Percentiles rank a stretch among this genome's conserved stretches.
Evolutionary conservation across 495 filamentous ascomycete species (phyloP).

Genomic region (Annulohypoxylon moriforme): DNA sequence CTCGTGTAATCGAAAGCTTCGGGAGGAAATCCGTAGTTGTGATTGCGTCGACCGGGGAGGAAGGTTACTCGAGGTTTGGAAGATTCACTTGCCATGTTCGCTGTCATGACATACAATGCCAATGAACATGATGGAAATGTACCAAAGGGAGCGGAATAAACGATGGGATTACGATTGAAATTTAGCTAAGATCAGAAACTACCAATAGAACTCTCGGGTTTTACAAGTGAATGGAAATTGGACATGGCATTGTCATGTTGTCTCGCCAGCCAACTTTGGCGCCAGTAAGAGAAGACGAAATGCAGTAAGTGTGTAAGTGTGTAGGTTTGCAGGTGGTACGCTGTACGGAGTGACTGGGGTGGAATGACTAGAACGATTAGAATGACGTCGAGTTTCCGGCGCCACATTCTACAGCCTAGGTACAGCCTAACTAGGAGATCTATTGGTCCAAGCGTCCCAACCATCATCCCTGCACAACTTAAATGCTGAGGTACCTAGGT

Average conservation of each 20-base stretch:
- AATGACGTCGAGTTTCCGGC: constrained; percentile 31
- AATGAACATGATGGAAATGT: constrained; percentile 30
- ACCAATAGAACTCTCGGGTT: neutral
- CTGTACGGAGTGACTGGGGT: neutral
- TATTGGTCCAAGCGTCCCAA: constrained; percentile 8
- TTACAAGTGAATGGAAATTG: neutral
- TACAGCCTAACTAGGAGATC: neutral
- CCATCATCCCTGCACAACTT: neutral
- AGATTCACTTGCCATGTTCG: constrained; percentile 50
- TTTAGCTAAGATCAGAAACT: neutral
- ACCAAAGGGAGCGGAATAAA: neutral
- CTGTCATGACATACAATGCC: constrained; percentile 25
- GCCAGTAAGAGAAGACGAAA: constrained; percentile 4
- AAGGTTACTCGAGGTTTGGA: constrained; percentile 39
- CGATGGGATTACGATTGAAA: neutral
- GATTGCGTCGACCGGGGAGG: constrained; percentile 41
- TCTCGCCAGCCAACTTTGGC: constrained; percentile 24
- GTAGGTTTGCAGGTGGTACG: neutral
- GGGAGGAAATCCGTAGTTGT: constrained; percentile 59
- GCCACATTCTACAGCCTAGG: constrained; percentile 15
- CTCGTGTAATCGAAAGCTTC: constrained; percentile 58
- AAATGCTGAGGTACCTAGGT: too few species aligned
- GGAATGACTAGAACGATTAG: constrained; percentile 16
- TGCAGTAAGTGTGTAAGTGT: neutral
- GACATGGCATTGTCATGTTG: constrained; percentile 14